These are phyloP conservation scores for Lasiodiplodia gonubiensis DNA, from an alignment of 2,329 filamentous ascomycete genomes.

Conservation along the genomic window DNA sequence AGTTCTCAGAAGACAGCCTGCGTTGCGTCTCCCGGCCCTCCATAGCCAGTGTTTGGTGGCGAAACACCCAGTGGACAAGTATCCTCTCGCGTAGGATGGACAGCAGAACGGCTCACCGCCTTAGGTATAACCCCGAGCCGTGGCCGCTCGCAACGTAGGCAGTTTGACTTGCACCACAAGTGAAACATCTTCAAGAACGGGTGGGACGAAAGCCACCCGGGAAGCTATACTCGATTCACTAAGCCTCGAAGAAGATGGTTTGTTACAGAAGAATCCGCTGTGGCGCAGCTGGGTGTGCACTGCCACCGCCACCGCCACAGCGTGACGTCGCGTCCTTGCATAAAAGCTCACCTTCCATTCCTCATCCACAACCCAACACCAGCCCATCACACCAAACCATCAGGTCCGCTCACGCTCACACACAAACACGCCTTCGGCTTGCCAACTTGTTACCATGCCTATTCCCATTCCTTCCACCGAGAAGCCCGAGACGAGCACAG, in stretches of 20 bases:
- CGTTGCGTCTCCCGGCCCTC: neutral
- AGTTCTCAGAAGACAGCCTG: neutral
- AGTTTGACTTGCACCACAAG: no score
- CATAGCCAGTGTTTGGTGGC: neutral
- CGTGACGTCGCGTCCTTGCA: neutral
- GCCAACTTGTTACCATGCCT: constrained; percentile 28
- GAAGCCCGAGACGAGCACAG: constrained; percentile 30
- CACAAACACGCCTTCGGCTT: no score
- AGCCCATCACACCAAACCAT: neutral
- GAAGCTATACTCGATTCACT: no score
- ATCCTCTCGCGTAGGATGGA: neutral
- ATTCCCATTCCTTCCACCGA: constrained; percentile 28
- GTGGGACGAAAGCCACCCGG: no score
- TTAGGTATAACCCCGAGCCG: neutral
- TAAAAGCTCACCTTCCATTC: constrained; percentile 2
- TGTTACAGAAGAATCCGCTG: no score
- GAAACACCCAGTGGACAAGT: neutral
- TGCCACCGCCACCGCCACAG: neutral
- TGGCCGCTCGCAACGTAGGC: no score
- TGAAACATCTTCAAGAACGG: no score
- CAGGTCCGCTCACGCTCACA: neutral
- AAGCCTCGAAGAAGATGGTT: no score
- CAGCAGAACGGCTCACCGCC: constrained; percentile 3
- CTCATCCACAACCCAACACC: neutral
- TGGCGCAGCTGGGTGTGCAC: neutral